These are phyloP conservation scores for Daldinia sp. DNA, from an alignment of 2,329 filamentous ascomycete genomes.

Conservation along the genomic window DNA sequence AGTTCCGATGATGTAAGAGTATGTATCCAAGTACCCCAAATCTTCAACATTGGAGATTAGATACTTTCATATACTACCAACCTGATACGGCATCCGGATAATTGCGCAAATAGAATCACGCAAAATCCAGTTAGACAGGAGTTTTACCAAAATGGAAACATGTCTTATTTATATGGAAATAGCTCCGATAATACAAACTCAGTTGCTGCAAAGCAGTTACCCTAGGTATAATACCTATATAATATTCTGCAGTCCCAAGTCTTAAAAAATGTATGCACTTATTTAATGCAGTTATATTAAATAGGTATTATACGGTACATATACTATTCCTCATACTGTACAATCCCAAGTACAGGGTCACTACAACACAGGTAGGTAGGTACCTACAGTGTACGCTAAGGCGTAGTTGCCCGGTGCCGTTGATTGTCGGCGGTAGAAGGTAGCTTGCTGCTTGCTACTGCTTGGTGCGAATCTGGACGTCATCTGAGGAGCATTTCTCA, in stretches of 20 bases:
- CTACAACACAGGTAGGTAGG: neutral
- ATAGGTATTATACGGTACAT: neutral
- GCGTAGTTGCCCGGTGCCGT: conserved; percentile 25
- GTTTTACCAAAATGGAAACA: conserved; percentile 3
- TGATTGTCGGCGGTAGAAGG: conserved; percentile 20
- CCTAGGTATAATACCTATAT: no score
- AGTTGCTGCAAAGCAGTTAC: conserved; percentile 5
- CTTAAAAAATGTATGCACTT: neutral
- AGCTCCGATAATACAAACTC: neutral
- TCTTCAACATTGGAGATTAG: neutral
- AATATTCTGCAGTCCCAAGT: neutral
- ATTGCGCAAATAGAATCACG: conserved; percentile 18
- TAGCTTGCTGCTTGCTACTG: conserved; percentile 16
- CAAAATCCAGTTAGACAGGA: conserved; percentile 6
- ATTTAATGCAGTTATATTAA: neutral
- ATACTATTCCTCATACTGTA: neutral
- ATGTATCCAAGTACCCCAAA: neutral
- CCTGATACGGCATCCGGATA: conserved; percentile 10
- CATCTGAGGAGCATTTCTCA: conserved; percentile 35
- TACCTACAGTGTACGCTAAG: neutral
- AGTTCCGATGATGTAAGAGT: conserved; percentile 1
- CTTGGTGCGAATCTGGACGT: conserved; percentile 37
- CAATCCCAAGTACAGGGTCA: neutral
- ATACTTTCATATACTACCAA: neutral
- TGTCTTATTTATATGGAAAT: conserved; percentile 8